Percentiles rank a stretch among this genome's conserved stretches.
Evolutionary conservation across 2,329 filamentous ascomycete genomes (phyloP).

Genomic region (Zalaria obscura): DNA sequence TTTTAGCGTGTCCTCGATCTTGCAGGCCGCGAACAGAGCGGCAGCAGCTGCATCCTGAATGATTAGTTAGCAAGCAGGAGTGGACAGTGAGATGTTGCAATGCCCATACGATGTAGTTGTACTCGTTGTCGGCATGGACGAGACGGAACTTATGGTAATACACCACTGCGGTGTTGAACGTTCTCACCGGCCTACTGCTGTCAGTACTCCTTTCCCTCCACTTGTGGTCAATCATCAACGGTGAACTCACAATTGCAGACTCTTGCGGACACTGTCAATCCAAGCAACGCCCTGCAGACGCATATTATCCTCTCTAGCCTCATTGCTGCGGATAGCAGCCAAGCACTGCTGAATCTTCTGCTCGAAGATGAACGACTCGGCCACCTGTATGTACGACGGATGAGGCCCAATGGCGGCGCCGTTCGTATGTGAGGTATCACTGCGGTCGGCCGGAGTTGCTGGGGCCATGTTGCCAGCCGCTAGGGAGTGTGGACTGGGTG

Average conservation of each 20-base stretch:
- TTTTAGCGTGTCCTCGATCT: constrained; percentile 95
- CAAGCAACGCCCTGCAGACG: constrained; percentile 77
- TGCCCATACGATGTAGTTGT: constrained; percentile 47
- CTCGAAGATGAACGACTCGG: constrained; percentile 69
- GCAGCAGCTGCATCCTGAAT: constrained; percentile 69
- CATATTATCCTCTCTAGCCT: constrained; percentile 61
- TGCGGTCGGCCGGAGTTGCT: background rate
- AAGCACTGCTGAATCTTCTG: constrained; percentile 64
- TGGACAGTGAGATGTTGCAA: background rate
- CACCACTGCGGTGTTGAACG: constrained; percentile 78
- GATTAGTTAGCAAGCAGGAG: constrained; percentile 1
- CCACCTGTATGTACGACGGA: constrained; percentile 49
- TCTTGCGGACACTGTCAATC: constrained; percentile 72
- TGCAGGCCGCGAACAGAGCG: constrained; percentile 83
- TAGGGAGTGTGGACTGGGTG: too few relatives aligned
- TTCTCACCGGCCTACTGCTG: constrained; percentile 59
- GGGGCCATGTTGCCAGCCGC: background rate
- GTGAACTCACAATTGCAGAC: constrained; percentile 60
- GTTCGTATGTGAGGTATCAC: background rate
- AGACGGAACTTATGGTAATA: constrained; percentile 93
- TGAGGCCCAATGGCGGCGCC: constrained; percentile 32
- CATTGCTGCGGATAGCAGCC: constrained; percentile 51
- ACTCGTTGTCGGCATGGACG: constrained; percentile 70
- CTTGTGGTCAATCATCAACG: background rate
- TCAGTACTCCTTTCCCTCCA: background rate